These are phyloP conservation scores for Phytophthora constricta DNA, from an alignment of 352 stramenopile species.

Conservation along the genomic window DNA sequence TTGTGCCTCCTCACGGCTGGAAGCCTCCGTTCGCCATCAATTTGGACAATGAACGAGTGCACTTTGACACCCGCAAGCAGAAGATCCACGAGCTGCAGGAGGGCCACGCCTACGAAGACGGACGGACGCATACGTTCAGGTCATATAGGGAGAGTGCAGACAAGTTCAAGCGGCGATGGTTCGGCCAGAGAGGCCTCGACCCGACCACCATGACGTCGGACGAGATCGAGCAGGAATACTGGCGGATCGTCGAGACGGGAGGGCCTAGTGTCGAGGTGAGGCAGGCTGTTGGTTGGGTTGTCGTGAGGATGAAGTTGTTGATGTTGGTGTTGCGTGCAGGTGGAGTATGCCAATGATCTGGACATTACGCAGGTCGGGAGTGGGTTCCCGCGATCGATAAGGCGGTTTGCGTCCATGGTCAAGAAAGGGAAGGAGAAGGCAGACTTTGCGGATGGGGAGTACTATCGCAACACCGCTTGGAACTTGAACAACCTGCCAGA, in stretches of 20 bases:
- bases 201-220: constrained; percentile 52
- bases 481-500: constrained; percentile 98
- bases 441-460: constrained; percentile 63
- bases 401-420: constrained; percentile 39
- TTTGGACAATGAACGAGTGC: constrained; percentile 52
- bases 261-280: constrained; percentile 38
- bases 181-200: constrained; percentile 44
- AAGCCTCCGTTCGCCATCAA: constrained; percentile 81
- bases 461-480: constrained; percentile 91
- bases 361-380: constrained; percentile 83
- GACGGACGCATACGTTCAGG: constrained; percentile 65
- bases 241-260: constrained; percentile 82
- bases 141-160: constrained; percentile 70
- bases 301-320: background rate
- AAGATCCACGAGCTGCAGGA: constrained; percentile 90
- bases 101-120: constrained; percentile 70
- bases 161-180: constrained; percentile 64
- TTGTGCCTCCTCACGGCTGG: constrained; percentile 96
- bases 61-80: constrained; percentile 95
- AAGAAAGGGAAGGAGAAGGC: constrained; percentile 53
- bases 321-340: constrained; percentile 39
- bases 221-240: constrained; percentile 90
- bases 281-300: background rate
- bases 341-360: constrained; percentile 92
- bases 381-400: constrained; percentile 64